phyloP scores from a whole-genome alignment of 2,329 filamentous ascomycete species.

The Colletotrichum coccodes region DNA sequence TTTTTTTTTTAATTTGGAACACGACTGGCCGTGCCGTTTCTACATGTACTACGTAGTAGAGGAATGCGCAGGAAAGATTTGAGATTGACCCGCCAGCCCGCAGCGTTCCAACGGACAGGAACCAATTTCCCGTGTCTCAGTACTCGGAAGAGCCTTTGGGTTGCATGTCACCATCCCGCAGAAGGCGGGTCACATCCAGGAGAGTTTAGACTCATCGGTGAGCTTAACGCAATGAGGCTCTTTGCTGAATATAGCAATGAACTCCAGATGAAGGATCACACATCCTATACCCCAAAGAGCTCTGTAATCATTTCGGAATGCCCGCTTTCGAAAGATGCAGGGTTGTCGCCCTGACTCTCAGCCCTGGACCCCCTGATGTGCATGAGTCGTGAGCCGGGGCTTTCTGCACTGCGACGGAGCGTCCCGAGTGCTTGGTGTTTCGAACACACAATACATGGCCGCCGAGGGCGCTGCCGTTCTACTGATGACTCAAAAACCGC shows the following conservation, averaged over 20 bases:
- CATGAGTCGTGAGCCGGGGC: constrained; percentile 21
- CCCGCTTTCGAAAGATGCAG: constrained; percentile 1
- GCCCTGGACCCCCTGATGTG: background rate
- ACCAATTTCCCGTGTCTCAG: background rate
- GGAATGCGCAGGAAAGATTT: background rate
- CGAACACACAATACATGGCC: background rate
- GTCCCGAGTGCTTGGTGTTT: constrained; percentile 9
- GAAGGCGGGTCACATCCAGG: background rate
- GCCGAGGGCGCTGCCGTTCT: background rate
- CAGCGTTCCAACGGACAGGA: background rate
- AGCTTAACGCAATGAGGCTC: background rate
- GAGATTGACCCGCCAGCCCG: background rate
- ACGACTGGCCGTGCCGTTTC: background rate
- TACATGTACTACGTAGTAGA: no score
- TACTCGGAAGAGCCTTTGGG: background rate
- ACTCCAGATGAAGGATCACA: background rate
- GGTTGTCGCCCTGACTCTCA: background rate
- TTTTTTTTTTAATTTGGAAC: background rate
- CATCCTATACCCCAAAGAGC: background rate
- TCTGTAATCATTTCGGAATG: constrained; percentile 6
- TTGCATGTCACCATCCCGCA: background rate
- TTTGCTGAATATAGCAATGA: background rate
- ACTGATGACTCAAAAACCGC: background rate
- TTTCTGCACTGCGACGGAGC: background rate
- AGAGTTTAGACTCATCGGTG: background rate